phyloP scores from a whole-genome alignment of 345 rosid species.

The Populus deltoides region DNA sequence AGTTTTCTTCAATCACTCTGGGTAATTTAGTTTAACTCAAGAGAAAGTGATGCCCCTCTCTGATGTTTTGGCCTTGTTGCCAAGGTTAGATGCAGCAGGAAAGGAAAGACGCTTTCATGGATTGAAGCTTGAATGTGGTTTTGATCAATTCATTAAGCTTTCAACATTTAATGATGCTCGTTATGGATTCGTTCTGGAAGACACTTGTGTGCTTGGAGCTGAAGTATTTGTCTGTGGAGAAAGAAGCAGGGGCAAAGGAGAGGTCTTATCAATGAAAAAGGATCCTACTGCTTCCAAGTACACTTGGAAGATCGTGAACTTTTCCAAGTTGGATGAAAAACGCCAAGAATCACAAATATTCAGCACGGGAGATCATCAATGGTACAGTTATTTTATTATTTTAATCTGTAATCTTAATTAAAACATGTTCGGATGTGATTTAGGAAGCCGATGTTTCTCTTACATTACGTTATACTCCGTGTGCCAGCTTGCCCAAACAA shows the following conservation, averaged over 20 bases:
- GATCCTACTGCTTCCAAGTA: slow-evolving; percentile 5
- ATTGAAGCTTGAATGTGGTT: slow-evolving; percentile 37
- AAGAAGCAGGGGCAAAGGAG: slow-evolving; percentile 31
- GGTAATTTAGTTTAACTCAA: too few species aligned
- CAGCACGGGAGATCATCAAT: slow-evolving; percentile 29
- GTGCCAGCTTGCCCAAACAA: too few species aligned
- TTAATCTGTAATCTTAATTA: too few species aligned
- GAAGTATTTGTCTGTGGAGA: slow-evolving; percentile 43
- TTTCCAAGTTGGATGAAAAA: slow-evolving; percentile 19
- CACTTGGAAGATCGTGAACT: slow-evolving; percentile 38
- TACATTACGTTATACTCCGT: too few species aligned
- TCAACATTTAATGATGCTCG: slow-evolving; percentile 19
- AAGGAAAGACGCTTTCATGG: slow-evolving; percentile 35
- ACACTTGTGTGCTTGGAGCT: slow-evolving; percentile 39
- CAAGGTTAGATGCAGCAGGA: slow-evolving; percentile 27
- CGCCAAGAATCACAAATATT: slow-evolving; percentile 22
- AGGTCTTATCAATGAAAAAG: slow-evolving; percentile 28
- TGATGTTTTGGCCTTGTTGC: not conserved
- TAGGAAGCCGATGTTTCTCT: too few species aligned
- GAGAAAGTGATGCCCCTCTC: not conserved
- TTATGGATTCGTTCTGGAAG: slow-evolving; percentile 38
- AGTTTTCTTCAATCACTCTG: too few species aligned
- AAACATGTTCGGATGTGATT: too few species aligned
- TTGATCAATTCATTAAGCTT: slow-evolving; percentile 33
- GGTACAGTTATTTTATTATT: slow-evolving; percentile 23